Evolutionary conservation across 352 stramenopile species (phyloP), one percentile per base, ranked within the genome.

Genomic region (Phytophthora megakarya): DNA sequence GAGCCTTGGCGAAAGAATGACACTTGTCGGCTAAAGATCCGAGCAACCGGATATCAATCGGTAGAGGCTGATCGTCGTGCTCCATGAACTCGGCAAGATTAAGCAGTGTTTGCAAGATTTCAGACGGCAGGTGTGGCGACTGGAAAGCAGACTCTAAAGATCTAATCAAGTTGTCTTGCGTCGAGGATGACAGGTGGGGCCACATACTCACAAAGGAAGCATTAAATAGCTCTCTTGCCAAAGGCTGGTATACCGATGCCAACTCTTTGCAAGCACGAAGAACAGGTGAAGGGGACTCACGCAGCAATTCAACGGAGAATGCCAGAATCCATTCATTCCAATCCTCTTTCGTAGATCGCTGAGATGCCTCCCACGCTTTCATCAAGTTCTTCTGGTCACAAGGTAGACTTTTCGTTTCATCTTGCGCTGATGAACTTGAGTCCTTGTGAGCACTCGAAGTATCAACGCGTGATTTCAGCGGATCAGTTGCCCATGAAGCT

Each of bases 61-160:
- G 97, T 37, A 99, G 73, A 15, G 86, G 84, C 71, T 98, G 88
- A 54, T 98, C 96, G 62, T 99, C 96, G 59, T 99, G 96, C 76
- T 99, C 98, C 96, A 99, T 99, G 54, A 99, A 99, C 83, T 99
- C 98, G 6, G 96, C 97, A 15, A 99, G 80, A 68, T 99, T 99
- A 12, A 99, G 74, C 28, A 99, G 81, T 28, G 92, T 95, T 72
- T 99, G 96, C 10, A 99, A 65, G 33, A 99, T 99, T 74, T 99
- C 97, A 16, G 97, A 96, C n/a, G 97, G 98, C 7, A 97, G 69
- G 63, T 97, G 80, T 1, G 82, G 69, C 38, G 84, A 93, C 50
- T 96, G 88, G 48, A 99, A 98, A 16, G 97, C 97, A 9, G 86
- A 89, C 65, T 99, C 93, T 6, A 99, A 75, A 23, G 96, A 86